A percentile compares a stretch with the other conserved stretches of the same genome.
Conservation (phyloP, 169 alveolate species). For the Plasmodium yoelii region DNA sequence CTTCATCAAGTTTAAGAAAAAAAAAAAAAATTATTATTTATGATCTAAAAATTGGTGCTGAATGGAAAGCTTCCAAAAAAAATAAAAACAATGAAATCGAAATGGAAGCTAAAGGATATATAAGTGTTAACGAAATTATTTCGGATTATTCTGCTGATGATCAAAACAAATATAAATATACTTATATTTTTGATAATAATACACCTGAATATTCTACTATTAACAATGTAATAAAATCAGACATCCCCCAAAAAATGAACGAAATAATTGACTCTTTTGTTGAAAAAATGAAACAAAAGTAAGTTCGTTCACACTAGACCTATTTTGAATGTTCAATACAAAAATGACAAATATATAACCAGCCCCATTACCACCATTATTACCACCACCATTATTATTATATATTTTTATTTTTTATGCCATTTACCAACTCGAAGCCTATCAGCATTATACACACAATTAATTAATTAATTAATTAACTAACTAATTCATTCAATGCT, state of each 20-base stretch:
- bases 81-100: conserved; percentile 44
- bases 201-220: conserved; percentile 8
- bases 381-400: no score
- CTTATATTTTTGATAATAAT: conserved; percentile 28
- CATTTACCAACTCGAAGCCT: no score
- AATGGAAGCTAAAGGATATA: conserved; percentile 50
- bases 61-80: conserved; percentile 62
- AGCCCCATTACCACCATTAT: no score
- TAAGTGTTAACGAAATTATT: conserved; percentile 39
- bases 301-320: not conserved
- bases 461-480: no score
- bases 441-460: no score
- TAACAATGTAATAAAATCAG: conserved; percentile 28
- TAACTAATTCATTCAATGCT: no score
- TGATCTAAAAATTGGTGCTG: conserved; percentile 50
- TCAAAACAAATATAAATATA: conserved; percentile 26
- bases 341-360: no score
- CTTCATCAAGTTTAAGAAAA: conserved; percentile 81
- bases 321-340: no score
- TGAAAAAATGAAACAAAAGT: conserved; percentile 33
- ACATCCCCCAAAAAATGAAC: conserved; percentile 18
- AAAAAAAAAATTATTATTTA: conserved; percentile 78
- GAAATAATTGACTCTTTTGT: conserved; percentile 41
- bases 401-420: no score
- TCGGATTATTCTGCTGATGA: conserved; percentile 53